phyloP scores from a whole-genome alignment of 257 asterid genomes.

The Leonotis leonurus region DNA sequence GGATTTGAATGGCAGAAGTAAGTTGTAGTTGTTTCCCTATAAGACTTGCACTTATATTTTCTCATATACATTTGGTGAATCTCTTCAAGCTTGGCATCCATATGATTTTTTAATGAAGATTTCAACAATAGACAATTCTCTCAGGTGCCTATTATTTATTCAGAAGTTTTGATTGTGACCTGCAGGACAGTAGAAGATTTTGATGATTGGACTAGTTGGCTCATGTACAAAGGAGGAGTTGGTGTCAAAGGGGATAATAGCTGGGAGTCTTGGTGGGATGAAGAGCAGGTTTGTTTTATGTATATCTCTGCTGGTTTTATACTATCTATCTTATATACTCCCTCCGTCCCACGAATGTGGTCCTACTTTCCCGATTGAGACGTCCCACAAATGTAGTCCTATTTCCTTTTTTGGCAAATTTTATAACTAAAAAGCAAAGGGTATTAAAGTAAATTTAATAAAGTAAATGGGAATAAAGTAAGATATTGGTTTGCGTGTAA shows the following conservation, averaged over 20 bases:
- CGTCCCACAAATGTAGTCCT: too few relatives aligned
- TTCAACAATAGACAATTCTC: not conserved
- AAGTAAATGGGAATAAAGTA: too few relatives aligned
- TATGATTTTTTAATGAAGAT: not conserved
- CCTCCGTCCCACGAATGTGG: too few relatives aligned
- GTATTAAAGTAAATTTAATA: too few relatives aligned
- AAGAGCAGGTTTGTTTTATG: constrained; percentile 69
- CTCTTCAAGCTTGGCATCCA: constrained; percentile 15
- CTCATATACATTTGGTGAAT: constrained; percentile 9
- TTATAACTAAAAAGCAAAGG: too few relatives aligned
- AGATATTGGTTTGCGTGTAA: too few relatives aligned
- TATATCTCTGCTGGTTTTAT: constrained; percentile 9
- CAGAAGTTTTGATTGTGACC: not conserved
- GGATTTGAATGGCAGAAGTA: constrained; percentile 99
- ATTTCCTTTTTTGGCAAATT: too few relatives aligned
- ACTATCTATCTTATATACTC: too few relatives aligned
- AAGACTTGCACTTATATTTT: not conserved
- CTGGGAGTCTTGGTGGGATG: constrained; percentile 99
- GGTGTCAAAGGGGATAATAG: constrained; percentile 95
- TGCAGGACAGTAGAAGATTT: constrained; percentile 96
- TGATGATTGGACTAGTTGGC: constrained; percentile 99
- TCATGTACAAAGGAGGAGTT: constrained; percentile 95
- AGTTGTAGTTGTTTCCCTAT: constrained; percentile 18
- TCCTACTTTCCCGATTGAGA: too few relatives aligned
- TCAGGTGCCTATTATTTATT: constrained; percentile 7